phyloP scores from a whole-genome alignment of 768 basidiomycete species.

The Phlegmacium glaucopus region DNA sequence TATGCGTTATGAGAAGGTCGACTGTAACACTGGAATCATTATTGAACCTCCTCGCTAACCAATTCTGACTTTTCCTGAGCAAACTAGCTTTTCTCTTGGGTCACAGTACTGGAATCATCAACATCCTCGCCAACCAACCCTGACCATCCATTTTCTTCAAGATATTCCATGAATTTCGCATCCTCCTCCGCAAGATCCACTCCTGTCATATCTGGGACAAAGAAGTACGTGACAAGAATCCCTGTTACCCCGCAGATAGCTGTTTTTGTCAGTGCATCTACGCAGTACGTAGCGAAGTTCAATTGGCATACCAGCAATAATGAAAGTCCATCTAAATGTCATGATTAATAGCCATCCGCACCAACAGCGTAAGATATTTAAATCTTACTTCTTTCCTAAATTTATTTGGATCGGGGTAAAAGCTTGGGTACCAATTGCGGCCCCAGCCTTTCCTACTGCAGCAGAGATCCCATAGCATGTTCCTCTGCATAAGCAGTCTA shows the following conservation, averaged over 20 bases:
- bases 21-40: too few species aligned
- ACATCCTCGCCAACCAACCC: conserved; percentile 60
- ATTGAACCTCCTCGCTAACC: too few species aligned
- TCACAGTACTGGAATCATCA: conserved; percentile 15
- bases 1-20: too few species aligned
- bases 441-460: conserved; percentile 67
- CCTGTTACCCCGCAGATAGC: conserved; percentile 67
- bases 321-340: conserved; percentile 55
- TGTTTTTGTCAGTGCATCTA: conserved; percentile 8
- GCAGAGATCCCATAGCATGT: conserved; percentile 70
- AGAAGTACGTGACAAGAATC: conserved; percentile 64
- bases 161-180: conserved; percentile 54
- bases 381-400: conserved; percentile 56
- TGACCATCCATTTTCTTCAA: conserved; percentile 62
- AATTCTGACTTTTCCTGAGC: too few species aligned
- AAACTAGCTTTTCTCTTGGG: conserved; percentile 1
- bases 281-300: neutral
- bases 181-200: conserved; percentile 68
- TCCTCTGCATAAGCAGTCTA: conserved; percentile 32
- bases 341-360: conserved; percentile 1
- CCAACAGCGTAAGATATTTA: neutral
- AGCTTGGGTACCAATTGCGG: conserved; percentile 67
- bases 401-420: conserved; percentile 67
- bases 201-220: conserved; percentile 65
- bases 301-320: conserved; percentile 33